These are phyloP conservation scores for Neonectria magnoliae DNA, from an alignment of 2,329 filamentous ascomycete genomes.

Conservation along the genomic window DNA sequence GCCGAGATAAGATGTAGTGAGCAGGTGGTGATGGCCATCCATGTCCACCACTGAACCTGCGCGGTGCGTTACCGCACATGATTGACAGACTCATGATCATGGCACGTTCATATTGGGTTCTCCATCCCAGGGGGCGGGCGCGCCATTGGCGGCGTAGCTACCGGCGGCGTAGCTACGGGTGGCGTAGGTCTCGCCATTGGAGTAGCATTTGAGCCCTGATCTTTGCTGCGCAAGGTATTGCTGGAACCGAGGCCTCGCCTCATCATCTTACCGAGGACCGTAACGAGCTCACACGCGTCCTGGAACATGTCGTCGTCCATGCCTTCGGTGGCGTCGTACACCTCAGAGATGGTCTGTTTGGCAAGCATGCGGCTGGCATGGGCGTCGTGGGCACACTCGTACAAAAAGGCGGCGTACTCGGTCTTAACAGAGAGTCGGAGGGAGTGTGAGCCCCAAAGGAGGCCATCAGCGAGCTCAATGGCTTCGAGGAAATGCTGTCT, in stretches of 20 bases:
- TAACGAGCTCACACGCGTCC: constrained; percentile 89
- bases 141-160: constrained; percentile 39
- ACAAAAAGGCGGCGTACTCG: constrained; percentile 92
- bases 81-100: not conserved
- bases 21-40: not conserved
- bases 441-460: constrained; percentile 89
- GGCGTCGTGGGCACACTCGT: constrained; percentile 88
- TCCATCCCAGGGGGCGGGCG: constrained; percentile 53
- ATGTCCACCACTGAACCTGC: not conserved
- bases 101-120: constrained; percentile 52
- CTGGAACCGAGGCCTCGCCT: constrained; percentile 70
- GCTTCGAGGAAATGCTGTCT: constrained; percentile 84
- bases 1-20: not conserved
- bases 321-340: constrained; percentile 89
- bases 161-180: constrained; percentile 27
- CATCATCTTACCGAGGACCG: constrained; percentile 88
- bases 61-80: not conserved
- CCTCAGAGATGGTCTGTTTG: constrained; percentile 84
- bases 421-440: constrained; percentile 89
- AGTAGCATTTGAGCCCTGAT: constrained; percentile 40
- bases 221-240: constrained; percentile 47
- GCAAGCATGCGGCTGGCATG: constrained; percentile 81
- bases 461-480: constrained; percentile 74
- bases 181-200: constrained; percentile 33
- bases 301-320: constrained; percentile 97